Percentiles rank a stretch among this genome's conserved stretches.
phyloP scores from a whole-genome alignment of 306 rosid species.

The Psophocarpus tetragonolobus region DNA sequence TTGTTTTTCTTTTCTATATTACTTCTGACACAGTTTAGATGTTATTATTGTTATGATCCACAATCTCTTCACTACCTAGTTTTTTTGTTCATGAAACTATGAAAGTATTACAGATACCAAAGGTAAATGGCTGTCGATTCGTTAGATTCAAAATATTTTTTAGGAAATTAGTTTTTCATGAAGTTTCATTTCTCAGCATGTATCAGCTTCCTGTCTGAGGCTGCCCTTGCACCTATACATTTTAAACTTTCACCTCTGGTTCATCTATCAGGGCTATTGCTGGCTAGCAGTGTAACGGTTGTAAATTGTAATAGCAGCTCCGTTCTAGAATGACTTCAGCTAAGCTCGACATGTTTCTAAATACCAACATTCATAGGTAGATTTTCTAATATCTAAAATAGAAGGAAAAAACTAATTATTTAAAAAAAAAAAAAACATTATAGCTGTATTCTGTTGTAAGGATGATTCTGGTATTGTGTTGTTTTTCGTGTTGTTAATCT shows the following conservation, averaged over 20 bases:
- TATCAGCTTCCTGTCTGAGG: background rate
- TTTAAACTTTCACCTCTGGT: background rate
- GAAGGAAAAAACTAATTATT: background rate
- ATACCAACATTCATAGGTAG: background rate
- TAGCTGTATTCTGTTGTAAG: background rate
- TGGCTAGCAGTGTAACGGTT: background rate
- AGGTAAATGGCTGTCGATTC: background rate
- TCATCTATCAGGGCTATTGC: background rate
- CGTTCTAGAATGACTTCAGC: background rate
- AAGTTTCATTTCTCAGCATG: background rate
- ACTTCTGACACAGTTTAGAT: background rate
- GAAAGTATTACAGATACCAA: background rate
- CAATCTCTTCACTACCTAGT: conserved; percentile 2
- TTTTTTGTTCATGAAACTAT: conserved; percentile 2
- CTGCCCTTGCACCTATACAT: background rate
- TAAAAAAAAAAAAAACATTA: no score
- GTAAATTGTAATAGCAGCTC: background rate
- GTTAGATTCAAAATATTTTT: background rate
- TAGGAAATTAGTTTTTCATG: background rate
- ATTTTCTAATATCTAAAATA: background rate
- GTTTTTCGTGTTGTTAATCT: background rate
- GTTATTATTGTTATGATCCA: background rate
- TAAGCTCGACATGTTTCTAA: background rate
- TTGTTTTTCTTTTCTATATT: background rate
- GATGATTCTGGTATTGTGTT: background rate